Evolutionary conservation across 1,284 basidiomycete genomes (phyloP), one percentile per base, ranked within the genome.

Genomic region (Boletus calvinii): DNA sequence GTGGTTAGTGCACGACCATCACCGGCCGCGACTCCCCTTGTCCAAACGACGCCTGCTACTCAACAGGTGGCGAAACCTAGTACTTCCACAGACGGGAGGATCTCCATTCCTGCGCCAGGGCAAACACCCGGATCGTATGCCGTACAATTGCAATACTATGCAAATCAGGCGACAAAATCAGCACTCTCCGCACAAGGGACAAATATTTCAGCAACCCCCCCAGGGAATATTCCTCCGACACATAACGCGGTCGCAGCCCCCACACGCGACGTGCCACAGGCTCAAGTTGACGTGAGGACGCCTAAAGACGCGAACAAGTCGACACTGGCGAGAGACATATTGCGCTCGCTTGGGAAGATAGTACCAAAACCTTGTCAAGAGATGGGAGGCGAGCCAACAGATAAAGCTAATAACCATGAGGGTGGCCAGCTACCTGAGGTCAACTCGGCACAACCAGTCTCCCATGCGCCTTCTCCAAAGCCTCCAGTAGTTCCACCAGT

Each of bases 311-410:
- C 71, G 4, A 67, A 75, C 47, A 72, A 61, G 52, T 64, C 59
- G 17, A 73, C 71, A 32, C 63, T 78, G 18, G 77, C 77, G 13
- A 69, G 63, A 35, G 77, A 78, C 54, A 66, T 78, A 22, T 52
- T 78, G 13, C 70, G 69, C 5, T 72, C 75, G 9, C 62, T 78
- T 5, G 69, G 72, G 9, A 64, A 62, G 50, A 58, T 20, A 11
- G 12, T 30, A 1, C 50, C 55, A 10, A 48, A 50, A 24, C 26
- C 35, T 34, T 26, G 1, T 39, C 52, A 52, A n/a, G 60, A 55
- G 38, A 17, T 30, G 10, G 50, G 38, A 40, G 46, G 40, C 31
- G 34, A 50, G 30, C 24, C 24, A 31, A 32, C 15, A 22, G 44
- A 45, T 37, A 31, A 41, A 45, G 29, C 20, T 36, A 30, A 40